Percentiles rank a stretch among this genome's conserved stretches.
phyloP scores from a whole-genome alignment of 345 rosid genomes.

The Gossypium sturtianum region DNA sequence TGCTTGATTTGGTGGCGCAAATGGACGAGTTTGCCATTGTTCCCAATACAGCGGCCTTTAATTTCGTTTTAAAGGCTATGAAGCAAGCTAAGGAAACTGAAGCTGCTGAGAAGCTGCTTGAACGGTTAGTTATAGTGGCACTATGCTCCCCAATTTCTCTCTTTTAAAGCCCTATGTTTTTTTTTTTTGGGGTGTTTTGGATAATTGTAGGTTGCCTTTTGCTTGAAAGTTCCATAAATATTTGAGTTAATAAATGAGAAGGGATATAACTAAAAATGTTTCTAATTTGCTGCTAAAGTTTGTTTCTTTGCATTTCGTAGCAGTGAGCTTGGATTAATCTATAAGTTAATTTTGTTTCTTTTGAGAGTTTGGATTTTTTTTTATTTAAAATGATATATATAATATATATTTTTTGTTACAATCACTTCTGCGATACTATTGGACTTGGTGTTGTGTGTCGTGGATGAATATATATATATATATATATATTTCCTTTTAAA shows the following conservation, averaged over 20 bases:
- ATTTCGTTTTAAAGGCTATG: slow-evolving; percentile 82
- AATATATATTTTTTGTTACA: too few relatives aligned
- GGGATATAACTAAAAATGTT: not conserved
- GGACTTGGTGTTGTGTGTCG: too few relatives aligned
- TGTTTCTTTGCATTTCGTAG: not conserved
- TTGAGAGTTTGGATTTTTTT: not conserved
- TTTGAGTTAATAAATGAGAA: not conserved
- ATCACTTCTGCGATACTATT: too few relatives aligned
- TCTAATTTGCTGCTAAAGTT: not conserved
- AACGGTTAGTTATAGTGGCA: slow-evolving; percentile 41
- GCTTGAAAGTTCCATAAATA: not conserved
- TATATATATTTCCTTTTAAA: not conserved
- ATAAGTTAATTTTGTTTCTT: not conserved
- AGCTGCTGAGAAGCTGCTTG: slow-evolving; percentile 71
- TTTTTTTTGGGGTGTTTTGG: not conserved
- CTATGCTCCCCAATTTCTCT: not conserved
- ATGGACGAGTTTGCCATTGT: slow-evolving; percentile 59
- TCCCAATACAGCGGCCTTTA: slow-evolving; percentile 79
- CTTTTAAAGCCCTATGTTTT: not conserved
- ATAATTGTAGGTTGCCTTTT: not conserved
- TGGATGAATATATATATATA: not conserved
- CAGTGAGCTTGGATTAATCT: not conserved
- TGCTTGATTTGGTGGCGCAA: slow-evolving; percentile 64
- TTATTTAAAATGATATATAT: not conserved
- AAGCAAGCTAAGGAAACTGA: slow-evolving; percentile 45